Conservation (phyloP, 345 rosid genomes). For the Hirschfeldia incana region DNA sequence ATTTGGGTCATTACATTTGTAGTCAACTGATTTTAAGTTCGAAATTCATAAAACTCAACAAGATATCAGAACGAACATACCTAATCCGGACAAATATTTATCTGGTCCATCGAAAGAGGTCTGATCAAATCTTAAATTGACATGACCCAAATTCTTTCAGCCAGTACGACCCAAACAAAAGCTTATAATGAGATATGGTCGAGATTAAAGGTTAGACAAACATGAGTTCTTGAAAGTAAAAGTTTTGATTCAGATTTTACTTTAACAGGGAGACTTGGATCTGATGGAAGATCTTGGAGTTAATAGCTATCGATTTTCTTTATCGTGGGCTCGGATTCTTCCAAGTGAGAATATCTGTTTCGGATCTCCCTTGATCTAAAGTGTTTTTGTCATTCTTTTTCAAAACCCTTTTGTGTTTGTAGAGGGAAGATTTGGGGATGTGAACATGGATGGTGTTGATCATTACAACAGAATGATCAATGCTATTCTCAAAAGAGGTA, state of each 20-base stretch:
- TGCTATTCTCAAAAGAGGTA: conserved; percentile 53
- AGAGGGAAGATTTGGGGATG: conserved; percentile 73
- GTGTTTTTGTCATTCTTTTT: not conserved
- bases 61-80: not conserved
- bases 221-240: not conserved
- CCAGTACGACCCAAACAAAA: not conserved
- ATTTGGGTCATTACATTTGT: not conserved
- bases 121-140: not conserved
- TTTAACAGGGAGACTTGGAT: conserved; percentile 37
- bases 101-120: not conserved
- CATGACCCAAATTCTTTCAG: not conserved
- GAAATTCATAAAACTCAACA: not conserved
- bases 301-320: conserved; percentile 69
- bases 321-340: conserved; percentile 78
- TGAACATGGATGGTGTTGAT: conserved; percentile 60
- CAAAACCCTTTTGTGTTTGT: not conserved
- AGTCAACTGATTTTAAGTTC: not conserved
- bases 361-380: not conserved
- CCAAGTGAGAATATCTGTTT: conserved; percentile 49
- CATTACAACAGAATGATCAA: conserved; percentile 58
- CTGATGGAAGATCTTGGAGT: conserved; percentile 54
- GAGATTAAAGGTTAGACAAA: not conserved
- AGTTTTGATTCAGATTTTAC: not conserved
- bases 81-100: not conserved
- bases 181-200: not conserved